These are phyloP conservation scores for Phytophthora melonis DNA, from an alignment of 352 stramenopile species.

Conservation along the genomic window DNA sequence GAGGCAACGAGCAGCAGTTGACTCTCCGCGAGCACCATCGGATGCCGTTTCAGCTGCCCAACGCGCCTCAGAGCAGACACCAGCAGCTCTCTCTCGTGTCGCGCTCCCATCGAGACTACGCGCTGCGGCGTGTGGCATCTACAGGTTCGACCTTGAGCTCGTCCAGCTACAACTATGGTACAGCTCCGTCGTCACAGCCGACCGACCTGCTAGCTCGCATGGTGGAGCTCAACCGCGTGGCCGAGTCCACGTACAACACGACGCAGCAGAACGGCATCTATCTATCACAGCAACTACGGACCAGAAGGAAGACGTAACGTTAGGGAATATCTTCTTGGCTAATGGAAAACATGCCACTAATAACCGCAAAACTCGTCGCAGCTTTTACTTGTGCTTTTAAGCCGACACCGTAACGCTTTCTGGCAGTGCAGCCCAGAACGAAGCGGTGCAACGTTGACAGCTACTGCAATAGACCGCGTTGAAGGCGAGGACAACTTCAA, in stretches of 20 bases:
- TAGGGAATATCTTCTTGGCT: neutral
- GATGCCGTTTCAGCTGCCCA: conserved; percentile 10
- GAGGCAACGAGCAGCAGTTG: conserved; percentile 23
- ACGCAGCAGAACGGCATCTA: conserved; percentile 34
- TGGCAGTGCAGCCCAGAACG: no score
- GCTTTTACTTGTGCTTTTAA: neutral
- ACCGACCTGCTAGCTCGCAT: conserved; percentile 36
- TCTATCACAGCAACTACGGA: conserved; percentile 31
- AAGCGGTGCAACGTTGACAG: no score
- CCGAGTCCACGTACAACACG: conserved; percentile 45
- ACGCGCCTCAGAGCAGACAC: neutral
- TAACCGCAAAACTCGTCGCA: neutral
- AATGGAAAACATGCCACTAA: neutral
- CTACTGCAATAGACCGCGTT: no score
- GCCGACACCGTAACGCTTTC: no score
- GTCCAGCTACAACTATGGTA: neutral
- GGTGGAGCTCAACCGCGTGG: conserved; percentile 37
- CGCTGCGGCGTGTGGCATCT: conserved; percentile 20
- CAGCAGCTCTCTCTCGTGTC: conserved; percentile 1
- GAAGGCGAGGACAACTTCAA: neutral
- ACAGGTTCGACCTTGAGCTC: conserved; percentile 14
- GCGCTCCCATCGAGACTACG: conserved; percentile 10
- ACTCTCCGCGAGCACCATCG: conserved; percentile 15
- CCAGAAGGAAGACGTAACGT: conserved; percentile 2
- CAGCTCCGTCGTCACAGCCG: conserved; percentile 14